These are phyloP conservation scores for Hypoxylon sp. DNA, from an alignment of 2,329 filamentous ascomycete genomes.

Conservation along the genomic window DNA sequence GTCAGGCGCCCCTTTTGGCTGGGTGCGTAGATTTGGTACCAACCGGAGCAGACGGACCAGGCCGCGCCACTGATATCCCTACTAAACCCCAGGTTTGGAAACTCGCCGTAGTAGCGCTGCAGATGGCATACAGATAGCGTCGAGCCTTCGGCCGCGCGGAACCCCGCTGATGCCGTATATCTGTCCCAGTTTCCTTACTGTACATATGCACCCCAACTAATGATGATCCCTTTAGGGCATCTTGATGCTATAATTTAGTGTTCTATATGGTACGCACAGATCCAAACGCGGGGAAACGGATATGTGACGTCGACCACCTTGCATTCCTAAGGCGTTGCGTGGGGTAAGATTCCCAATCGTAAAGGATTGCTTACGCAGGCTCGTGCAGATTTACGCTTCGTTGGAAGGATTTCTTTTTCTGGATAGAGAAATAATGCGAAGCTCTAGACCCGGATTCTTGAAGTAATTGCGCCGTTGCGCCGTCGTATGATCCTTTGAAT, in stretches of 20 bases:
- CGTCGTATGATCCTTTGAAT: conserved; percentile 29
- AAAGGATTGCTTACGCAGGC: conserved; percentile 4
- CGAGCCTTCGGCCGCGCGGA: conserved; percentile 40
- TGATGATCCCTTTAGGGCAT: conserved; percentile 13
- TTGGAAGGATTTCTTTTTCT: not conserved
- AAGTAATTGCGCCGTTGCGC: not conserved
- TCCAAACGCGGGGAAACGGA: conserved; percentile 35
- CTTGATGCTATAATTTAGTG: conserved; percentile 16
- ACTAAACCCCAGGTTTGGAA: conserved; percentile 2
- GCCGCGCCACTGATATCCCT: conserved; percentile 24
- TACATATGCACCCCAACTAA: conserved; percentile 5
- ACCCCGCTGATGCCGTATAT: conserved; percentile 26
- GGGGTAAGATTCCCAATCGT: conserved; percentile 11
- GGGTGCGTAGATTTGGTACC: conserved; percentile 25
- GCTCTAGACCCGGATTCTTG: conserved; percentile 4
- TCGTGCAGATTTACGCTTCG: conserved; percentile 1
- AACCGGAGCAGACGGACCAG: conserved; percentile 26
- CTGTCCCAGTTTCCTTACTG: conserved; percentile 9
- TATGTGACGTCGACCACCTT: conserved; percentile 4
- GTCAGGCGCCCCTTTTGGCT: conserved; percentile 36
- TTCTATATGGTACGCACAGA: conserved; percentile 11
- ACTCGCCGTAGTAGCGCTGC: conserved; percentile 26
- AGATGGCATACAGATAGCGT: conserved; percentile 33
- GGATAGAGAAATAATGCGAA: not conserved
- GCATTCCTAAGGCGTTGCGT: not conserved